Percentiles rank a stretch among this genome's conserved stretches.
These are phyloP conservation scores for Rhodomyrtus psidioides DNA, from an alignment of 441 rosid species.

Conservation along the genomic window DNA sequence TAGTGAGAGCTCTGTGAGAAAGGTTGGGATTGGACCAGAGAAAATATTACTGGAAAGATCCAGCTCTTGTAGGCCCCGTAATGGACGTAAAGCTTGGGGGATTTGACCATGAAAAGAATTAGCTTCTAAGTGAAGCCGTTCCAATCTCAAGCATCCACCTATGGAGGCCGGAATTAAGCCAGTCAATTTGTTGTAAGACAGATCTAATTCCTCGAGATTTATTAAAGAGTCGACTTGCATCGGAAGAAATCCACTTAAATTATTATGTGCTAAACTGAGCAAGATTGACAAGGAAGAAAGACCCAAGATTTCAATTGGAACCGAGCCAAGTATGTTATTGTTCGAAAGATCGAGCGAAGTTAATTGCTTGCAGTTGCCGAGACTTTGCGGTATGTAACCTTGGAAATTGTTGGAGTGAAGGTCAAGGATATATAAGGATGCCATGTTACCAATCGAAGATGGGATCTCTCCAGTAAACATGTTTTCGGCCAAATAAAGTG, in stretches of 20 bases:
- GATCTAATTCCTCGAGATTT: not conserved
- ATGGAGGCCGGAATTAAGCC: not conserved
- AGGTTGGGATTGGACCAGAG: not conserved
- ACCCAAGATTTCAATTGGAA: not conserved
- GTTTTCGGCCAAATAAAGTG: accelerated
- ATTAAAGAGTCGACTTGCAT: not conserved
- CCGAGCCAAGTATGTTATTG: not conserved
- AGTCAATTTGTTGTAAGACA: not conserved
- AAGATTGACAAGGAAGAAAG: not conserved
- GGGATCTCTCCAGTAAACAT: not conserved
- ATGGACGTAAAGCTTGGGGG: not conserved
- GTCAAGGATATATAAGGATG: accelerated
- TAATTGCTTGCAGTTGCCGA: not conserved
- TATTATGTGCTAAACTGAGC: not conserved
- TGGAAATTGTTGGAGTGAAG: not conserved
- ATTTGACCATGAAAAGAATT: not conserved
- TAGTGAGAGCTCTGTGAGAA: not conserved
- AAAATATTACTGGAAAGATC: not conserved
- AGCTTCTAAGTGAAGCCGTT: not conserved
- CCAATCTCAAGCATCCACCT: not conserved
- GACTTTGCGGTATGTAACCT: not conserved
- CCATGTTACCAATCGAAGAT: not conserved
- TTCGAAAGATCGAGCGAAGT: not conserved
- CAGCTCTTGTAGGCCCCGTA: not conserved
- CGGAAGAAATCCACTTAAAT: not conserved